A percentile compares a stretch with the other conserved stretches of the same genome.
These are phyloP conservation scores for Neurospora africana DNA, from an alignment of 495 filamentous ascomycete species.

Conservation along the genomic window DNA sequence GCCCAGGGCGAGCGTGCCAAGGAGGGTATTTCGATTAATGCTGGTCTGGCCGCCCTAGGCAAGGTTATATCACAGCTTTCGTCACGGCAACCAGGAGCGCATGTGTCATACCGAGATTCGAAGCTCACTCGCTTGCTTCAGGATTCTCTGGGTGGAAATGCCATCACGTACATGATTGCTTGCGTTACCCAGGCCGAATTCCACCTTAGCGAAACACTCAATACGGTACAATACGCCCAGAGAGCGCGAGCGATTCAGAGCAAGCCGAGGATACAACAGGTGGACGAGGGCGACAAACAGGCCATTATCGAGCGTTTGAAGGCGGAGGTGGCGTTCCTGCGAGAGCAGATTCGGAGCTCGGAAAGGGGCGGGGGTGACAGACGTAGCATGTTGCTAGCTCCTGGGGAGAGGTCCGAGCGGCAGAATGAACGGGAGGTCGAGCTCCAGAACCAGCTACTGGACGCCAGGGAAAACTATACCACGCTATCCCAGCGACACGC, in stretches of 20 bases:
- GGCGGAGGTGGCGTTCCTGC: constrained; percentile 85
- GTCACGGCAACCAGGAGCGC: constrained; percentile 73
- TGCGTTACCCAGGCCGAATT: constrained; percentile 97
- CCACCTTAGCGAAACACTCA: constrained; percentile 93
- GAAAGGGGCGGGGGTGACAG: constrained; percentile 51
- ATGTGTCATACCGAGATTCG: constrained; percentile 97
- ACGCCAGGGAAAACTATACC: constrained; percentile 90
- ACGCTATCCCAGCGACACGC: constrained; percentile 85
- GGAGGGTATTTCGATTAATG: constrained; percentile 98
- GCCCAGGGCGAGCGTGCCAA: constrained; percentile 91
- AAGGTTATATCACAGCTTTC: constrained; percentile 99
- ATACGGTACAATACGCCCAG: constrained; percentile 96
- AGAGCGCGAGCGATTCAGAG: constrained; percentile 93
- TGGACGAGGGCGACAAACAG: constrained; percentile 91
- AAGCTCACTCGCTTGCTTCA: constrained; percentile 91
- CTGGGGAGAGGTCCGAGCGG: constrained; percentile 67
- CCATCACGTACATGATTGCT: constrained; percentile 98
- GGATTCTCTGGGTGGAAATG: constrained; percentile 96
- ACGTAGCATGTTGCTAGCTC: constrained; percentile 34
- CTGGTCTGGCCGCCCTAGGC: constrained; percentile 84
- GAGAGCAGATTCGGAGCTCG: constrained; percentile 75
- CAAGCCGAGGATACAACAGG: constrained; percentile 90
- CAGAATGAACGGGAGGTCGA: constrained; percentile 79
- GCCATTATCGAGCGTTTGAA: constrained; percentile 88
- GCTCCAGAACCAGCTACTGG: constrained; percentile 86